These are phyloP conservation scores for Phytophthora citricola DNA, from an alignment of 352 stramenopile species.

Conservation along the genomic window DNA sequence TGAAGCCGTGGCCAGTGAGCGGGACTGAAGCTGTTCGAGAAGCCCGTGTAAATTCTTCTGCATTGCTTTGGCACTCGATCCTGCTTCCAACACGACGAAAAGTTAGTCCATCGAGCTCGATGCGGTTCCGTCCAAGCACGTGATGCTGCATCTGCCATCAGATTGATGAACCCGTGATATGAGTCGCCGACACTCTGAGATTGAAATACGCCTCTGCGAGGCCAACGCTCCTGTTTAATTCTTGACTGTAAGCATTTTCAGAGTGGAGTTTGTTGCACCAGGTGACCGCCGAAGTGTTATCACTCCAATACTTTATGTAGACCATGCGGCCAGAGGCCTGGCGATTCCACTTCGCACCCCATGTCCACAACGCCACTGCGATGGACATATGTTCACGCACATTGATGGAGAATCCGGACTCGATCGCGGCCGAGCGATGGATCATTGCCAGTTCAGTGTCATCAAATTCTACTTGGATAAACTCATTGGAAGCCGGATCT, in stretches of 20 bases:
- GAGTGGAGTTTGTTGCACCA: slow-evolving; percentile 30
- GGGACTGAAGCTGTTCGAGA: slow-evolving; percentile 25
- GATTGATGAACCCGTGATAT: slow-evolving; percentile 27
- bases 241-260: slow-evolving; percentile 26
- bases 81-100: slow-evolving; percentile 16
- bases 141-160: slow-evolving; percentile 44
- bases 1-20: slow-evolving; percentile 22
- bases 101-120: slow-evolving; percentile 22
- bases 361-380: slow-evolving; percentile 21
- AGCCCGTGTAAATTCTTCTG: slow-evolving; percentile 27
- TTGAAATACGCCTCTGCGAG: slow-evolving; percentile 24
- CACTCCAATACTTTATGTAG: slow-evolving; percentile 33
- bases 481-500: slow-evolving; percentile 4
- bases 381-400: slow-evolving; percentile 40
- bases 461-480: slow-evolving; percentile 21
- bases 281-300: slow-evolving; percentile 31
- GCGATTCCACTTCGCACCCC: slow-evolving; percentile 17
- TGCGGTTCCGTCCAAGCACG: too few relatives aligned
- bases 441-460: background rate
- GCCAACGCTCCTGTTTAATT: slow-evolving; percentile 44
- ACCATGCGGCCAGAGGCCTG: background rate
- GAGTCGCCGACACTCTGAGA: slow-evolving; percentile 12
- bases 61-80: background rate
- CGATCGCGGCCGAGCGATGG: background rate
- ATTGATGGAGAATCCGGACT: slow-evolving; percentile 37